Conservation (phyloP, 2,329 filamentous ascomycete species). For the Hypoxylon sp. region DNA sequence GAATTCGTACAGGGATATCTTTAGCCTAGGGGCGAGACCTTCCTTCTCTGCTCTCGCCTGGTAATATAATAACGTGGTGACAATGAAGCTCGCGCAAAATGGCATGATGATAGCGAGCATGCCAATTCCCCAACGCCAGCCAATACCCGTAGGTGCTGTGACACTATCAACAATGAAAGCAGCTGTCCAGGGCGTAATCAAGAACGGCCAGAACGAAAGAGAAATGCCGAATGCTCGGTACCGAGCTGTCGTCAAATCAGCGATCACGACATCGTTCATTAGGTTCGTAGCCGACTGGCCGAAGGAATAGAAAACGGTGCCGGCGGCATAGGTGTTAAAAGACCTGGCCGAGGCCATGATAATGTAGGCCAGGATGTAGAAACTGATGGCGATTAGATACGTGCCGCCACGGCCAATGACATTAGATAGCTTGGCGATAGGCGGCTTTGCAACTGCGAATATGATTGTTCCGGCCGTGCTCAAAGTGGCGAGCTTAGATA, state of each 20-base stretch:
- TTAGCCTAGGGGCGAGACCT: slow-evolving; percentile 55
- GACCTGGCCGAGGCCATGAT: slow-evolving; percentile 67
- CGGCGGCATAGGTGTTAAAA: slow-evolving; percentile 65
- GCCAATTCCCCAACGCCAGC: slow-evolving; percentile 70
- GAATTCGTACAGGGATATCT: slow-evolving; percentile 52
- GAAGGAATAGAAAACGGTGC: slow-evolving; percentile 70
- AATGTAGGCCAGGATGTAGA: slow-evolving; percentile 69
- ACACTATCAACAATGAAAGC: slow-evolving; percentile 63
- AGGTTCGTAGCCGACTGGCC: slow-evolving; percentile 71
- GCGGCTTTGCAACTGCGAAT: slow-evolving; percentile 69
- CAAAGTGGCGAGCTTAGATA: slow-evolving; percentile 51
- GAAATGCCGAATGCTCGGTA: slow-evolving; percentile 66
- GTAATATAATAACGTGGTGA: slow-evolving; percentile 63
- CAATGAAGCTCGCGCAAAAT: slow-evolving; percentile 64
- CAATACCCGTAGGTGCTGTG: slow-evolving; percentile 52
- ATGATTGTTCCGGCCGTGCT: slow-evolving; percentile 55
- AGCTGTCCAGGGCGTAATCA: slow-evolving; percentile 67
- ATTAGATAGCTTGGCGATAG: slow-evolving; percentile 72
- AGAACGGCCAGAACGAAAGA: slow-evolving; percentile 59
- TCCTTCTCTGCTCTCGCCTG: slow-evolving; percentile 63
- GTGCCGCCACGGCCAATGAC: slow-evolving; percentile 74
- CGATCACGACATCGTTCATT: slow-evolving; percentile 73
- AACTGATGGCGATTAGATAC: slow-evolving; percentile 66
- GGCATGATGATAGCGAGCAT: slow-evolving; percentile 68
- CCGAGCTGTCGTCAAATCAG: slow-evolving; percentile 68